phyloP scores from a whole-genome alignment of 352 stramenopile species.

The Phytophthora cactorum region DNA sequence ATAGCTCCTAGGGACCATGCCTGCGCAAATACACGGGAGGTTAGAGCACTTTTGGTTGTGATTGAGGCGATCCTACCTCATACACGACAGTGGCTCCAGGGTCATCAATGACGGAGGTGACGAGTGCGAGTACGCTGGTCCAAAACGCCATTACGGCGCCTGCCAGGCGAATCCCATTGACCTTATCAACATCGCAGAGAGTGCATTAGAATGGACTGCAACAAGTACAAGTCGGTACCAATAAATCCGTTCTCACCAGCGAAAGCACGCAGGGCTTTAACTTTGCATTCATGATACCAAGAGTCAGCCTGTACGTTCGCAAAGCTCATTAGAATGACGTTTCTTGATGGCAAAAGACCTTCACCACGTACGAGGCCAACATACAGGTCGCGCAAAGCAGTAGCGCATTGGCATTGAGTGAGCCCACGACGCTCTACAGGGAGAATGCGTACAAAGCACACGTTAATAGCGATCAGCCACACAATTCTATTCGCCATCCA shows the following conservation, averaged over 20 bases:
- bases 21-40: conserved; percentile 17
- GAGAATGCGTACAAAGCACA: background rate
- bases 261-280: conserved; percentile 55
- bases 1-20: conserved; percentile 66
- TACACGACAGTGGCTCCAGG: conserved; percentile 43
- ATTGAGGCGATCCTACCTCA: conserved; percentile 38
- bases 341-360: background rate
- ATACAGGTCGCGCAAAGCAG: conserved; percentile 40
- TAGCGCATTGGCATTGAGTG: conserved; percentile 45
- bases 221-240: background rate
- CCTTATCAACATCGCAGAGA: conserved; percentile 26
- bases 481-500: conserved; percentile 3
- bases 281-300: conserved; percentile 46
- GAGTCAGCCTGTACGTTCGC: conserved; percentile 22
- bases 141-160: conserved; percentile 49
- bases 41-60: background rate
- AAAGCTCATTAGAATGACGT: background rate
- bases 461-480: conserved; percentile 6
- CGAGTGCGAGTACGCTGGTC: conserved; percentile 48
- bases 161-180: conserved; percentile 58
- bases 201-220: background rate
- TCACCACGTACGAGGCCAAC: conserved; percentile 36
- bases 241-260: conserved; percentile 35
- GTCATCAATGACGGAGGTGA: conserved; percentile 48
- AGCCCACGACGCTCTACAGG: conserved; percentile 43